These are phyloP conservation scores for Backusella macrospora DNA, from an alignment of 192 early-diverging fungal species.

Conservation along the genomic window DNA sequence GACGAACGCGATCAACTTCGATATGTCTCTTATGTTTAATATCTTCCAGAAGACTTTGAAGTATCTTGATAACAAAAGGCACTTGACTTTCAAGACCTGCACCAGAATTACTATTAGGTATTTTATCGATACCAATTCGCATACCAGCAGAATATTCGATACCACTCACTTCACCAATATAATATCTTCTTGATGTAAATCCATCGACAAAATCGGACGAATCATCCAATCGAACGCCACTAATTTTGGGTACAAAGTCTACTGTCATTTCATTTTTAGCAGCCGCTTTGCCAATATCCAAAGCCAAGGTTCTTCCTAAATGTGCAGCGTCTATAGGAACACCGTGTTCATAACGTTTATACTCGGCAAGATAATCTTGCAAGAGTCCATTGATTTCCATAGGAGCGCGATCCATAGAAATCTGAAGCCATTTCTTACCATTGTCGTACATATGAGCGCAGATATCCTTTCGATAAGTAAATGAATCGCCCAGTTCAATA, in stretches of 20 bases:
- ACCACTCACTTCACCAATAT: conserved; percentile 50
- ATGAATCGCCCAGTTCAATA: conserved; percentile 73
- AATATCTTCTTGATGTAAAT: conserved; percentile 51
- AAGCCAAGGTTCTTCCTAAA: conserved; percentile 71
- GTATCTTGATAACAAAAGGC: conserved; percentile 37
- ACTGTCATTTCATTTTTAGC: conserved; percentile 22
- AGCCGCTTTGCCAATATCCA: conserved; percentile 57
- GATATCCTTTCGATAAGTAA: conserved; percentile 70
- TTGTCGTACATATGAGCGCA: conserved; percentile 61
- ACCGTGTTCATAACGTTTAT: conserved; percentile 55
- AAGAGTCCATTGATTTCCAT: conserved; percentile 72
- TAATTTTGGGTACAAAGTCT: conserved; percentile 40
- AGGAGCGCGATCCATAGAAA: conserved; percentile 65
- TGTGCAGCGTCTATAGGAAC: conserved; percentile 56
- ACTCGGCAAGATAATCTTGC: conserved; percentile 69
- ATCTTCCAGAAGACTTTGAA: conserved; percentile 40
- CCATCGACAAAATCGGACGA: conserved; percentile 57
- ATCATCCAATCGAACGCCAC: conserved; percentile 47
- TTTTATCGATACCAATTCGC: conserved; percentile 2
- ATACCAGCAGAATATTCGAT: conserved; percentile 32
- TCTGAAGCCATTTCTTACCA: conserved; percentile 69
- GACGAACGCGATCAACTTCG: conserved; percentile 51
- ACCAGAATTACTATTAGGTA: conserved; percentile 16
- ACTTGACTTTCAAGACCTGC: conserved; percentile 34
- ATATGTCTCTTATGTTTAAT: conserved; percentile 42